Percentiles rank a stretch among this genome's conserved stretches.
These are phyloP conservation scores for Solanum peruvianum DNA, from an alignment of 257 asterid genomes.

Conservation along the genomic window DNA sequence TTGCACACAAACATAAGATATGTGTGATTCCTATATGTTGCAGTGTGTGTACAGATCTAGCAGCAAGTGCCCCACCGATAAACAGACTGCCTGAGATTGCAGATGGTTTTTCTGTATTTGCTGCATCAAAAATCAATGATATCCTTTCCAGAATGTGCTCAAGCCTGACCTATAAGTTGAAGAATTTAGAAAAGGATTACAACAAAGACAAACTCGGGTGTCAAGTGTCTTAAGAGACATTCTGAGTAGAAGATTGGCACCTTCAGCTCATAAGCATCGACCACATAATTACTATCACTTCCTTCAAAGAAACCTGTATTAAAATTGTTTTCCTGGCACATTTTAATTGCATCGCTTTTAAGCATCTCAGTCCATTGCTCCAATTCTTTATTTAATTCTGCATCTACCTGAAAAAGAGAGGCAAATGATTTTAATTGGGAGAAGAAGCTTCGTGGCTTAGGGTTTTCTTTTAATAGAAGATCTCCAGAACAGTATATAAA, in stretches of 20 bases:
- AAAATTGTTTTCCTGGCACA: constrained; percentile 90
- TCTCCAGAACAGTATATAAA: background rate
- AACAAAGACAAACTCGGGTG: background rate
- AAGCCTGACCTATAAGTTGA: constrained; percentile 72
- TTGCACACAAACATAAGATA: constrained; percentile 82
- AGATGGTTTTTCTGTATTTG: constrained; percentile 88
- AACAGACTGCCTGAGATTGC: constrained; percentile 42
- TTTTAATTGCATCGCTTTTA: constrained; percentile 62
- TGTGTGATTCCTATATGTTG: constrained; percentile 87
- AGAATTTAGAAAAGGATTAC: background rate
- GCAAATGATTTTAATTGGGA: background rate
- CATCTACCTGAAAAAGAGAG: constrained; percentile 62
- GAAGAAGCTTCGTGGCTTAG: background rate
- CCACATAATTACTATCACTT: constrained; percentile 67
- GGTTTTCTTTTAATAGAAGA: background rate
- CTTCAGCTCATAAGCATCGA: constrained; percentile 97
- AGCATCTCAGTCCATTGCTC: constrained; percentile 96
- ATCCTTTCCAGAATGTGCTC: constrained; percentile 95
- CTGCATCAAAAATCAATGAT: constrained; percentile 82
- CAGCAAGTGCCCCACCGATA: constrained; percentile 96
- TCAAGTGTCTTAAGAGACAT: background rate
- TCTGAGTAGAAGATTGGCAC: constrained; percentile 17
- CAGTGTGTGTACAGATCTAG: constrained; percentile 83
- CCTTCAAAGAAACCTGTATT: constrained; percentile 92
- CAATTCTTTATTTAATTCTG: constrained; percentile 70